Base-by-base conservation (phyloP, 2,329 filamentous ascomycete species). In the Lecanoromycetidae sp. region DNA sequence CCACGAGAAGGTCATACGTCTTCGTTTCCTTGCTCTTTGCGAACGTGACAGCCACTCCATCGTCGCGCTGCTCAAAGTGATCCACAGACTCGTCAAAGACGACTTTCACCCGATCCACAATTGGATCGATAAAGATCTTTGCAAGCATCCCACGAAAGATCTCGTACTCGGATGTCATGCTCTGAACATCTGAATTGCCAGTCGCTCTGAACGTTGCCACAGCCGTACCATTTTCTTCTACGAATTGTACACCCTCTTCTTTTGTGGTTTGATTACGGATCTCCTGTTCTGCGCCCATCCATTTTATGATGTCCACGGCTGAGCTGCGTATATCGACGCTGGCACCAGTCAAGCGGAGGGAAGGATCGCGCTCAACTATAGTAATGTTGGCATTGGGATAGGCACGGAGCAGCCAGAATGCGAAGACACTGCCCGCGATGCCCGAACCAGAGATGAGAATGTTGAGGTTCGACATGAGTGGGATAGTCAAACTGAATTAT, bases 251-350 rank as follows among this genome's bases (percentile, higher is more conserved):
- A 3, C 50, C 50, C 19, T 50, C 37, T 38, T 51, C 48, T 12
- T 45, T 46, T 17, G 48, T 50, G 20, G 26, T 29, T 12, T 35
- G 26, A 20, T 37, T 32, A 22, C 47, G 47, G 12, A 52, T 30
- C 6, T 47, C 30, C 8, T 35, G 17, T 12, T 55, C 36, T 13
- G 55, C 25, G 13, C 49, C 55, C 53, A 54, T 55, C 29, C 19
- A 25, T 22, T 48, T 50, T 17, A 55, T 49, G 10, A 55, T 46
- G 15, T 40, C 27, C 13, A 54, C 26, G 27, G 52, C 55, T 40
- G 48, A 43, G 29, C 47, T 54, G 46, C 52, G 46, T 15, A 56
- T 55, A 35, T 56, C 54, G 49, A 56, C 44, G 4, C 46, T 46
- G 39, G 52, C 50, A 15, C 55, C 55, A 22, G 25, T 17, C 40